Evolutionary conservation across 495 filamentous ascomycete species (phyloP).

Genomic region (Tuber borchii): DNA sequence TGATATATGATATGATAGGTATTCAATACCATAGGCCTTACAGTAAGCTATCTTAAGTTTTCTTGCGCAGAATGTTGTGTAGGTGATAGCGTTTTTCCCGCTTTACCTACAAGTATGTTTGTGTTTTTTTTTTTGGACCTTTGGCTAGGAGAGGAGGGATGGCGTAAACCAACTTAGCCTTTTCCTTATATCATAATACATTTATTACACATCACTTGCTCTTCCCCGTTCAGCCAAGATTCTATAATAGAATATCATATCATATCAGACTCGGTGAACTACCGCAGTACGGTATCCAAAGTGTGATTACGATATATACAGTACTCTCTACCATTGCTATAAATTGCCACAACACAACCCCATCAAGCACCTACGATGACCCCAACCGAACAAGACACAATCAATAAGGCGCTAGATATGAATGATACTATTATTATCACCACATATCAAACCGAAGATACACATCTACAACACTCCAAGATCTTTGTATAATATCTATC

Average conservation of each 20-base stretch:
- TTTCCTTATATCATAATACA: not conserved
- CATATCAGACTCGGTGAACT: not conserved
- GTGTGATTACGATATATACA: too few species aligned
- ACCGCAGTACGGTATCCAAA: not conserved
- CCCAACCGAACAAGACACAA: too few species aligned
- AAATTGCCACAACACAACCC: not conserved
- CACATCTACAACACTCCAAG: too few species aligned
- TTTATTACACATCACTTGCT: not conserved
- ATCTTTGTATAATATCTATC: too few species aligned
- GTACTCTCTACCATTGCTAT: too few species aligned
- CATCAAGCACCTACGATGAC: too few species aligned
- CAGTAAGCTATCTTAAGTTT: not conserved
- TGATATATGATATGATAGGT: not conserved
- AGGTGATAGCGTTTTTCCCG: not conserved
- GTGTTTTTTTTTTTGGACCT: not conserved
- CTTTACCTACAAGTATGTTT: not conserved
- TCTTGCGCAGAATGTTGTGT: not conserved
- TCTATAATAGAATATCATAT: not conserved
- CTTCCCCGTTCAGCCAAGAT: not conserved
- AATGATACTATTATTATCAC: too few species aligned
- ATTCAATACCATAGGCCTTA: not conserved
- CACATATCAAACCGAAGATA: too few species aligned
- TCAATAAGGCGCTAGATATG: too few species aligned
- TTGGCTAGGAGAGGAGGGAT: not conserved
- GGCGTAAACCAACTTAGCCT: not conserved